Percentiles rank a stretch among this genome's conserved stretches.
Evolutionary conservation across 495 filamentous ascomycete genomes (phyloP).

Genomic region (Aspergillus cristatus): DNA sequence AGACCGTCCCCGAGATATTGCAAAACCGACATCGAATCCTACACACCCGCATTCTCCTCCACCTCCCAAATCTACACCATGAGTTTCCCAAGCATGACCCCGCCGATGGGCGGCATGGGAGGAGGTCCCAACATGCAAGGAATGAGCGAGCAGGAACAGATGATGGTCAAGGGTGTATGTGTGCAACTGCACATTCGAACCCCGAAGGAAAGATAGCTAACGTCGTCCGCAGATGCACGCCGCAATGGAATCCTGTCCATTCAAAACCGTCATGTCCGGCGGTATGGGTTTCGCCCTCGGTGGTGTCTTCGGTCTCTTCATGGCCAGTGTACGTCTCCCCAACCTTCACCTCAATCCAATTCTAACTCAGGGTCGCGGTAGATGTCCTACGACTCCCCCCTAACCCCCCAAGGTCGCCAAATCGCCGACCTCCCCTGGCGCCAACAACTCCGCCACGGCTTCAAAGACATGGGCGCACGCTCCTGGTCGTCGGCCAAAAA

Average conservation of each 20-base stretch:
- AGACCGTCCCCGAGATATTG: too few species aligned
- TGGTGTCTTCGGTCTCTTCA: conserved; percentile 89
- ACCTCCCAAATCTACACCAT: conserved; percentile 15
- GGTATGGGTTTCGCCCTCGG: conserved; percentile 85
- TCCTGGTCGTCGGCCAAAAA: conserved; percentile 85
- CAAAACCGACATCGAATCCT: too few species aligned
- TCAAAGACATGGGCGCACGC: conserved; percentile 87
- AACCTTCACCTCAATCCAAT: background rate
- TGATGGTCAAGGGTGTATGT: conserved; percentile 45
- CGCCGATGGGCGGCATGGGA: conserved; percentile 19
- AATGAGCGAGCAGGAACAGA: conserved; percentile 44
- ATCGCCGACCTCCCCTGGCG: conserved; percentile 66
- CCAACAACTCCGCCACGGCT: conserved; percentile 72
- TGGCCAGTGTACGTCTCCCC: conserved; percentile 64
- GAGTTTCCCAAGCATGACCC: conserved; percentile 37
- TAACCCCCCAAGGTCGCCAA: conserved; percentile 52
- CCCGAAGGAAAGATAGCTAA: background rate
- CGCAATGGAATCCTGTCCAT: conserved; percentile 81
- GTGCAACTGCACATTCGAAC: too few species aligned
- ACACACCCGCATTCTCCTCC: too few species aligned
- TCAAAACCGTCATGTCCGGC: conserved; percentile 74
- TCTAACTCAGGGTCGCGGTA: conserved; percentile 18
- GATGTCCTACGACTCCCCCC: conserved; percentile 88
- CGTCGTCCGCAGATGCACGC: conserved; percentile 57
- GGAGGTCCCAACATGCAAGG: conserved; percentile 21